Evolutionary conservation across 2,329 filamentous ascomycete genomes (phyloP).

Genomic region (Rhytidhysteron rufulum): DNA sequence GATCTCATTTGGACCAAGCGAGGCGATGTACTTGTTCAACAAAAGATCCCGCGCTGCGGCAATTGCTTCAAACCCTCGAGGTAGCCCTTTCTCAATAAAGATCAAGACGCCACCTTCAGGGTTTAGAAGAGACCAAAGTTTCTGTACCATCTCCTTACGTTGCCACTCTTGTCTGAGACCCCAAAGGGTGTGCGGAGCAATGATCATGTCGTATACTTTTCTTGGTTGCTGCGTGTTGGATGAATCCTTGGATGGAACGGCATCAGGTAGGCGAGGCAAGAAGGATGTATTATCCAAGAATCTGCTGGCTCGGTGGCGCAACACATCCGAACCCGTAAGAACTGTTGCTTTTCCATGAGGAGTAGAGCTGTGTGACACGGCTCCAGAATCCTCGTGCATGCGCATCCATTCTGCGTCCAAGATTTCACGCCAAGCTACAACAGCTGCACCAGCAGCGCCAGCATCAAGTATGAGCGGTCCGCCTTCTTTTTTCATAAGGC

Average conservation of each 20-base stretch:
- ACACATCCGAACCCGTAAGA: constrained; percentile 68
- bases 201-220: constrained; percentile 85
- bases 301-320: constrained; percentile 70
- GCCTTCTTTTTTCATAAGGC: constrained; percentile 52
- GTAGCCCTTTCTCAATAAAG: constrained; percentile 84
- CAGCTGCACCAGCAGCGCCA: constrained; percentile 68
- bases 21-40: constrained; percentile 69
- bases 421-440: constrained; percentile 74
- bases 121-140: constrained; percentile 82
- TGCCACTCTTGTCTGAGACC: constrained; percentile 70
- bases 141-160: constrained; percentile 76
- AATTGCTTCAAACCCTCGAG: constrained; percentile 87
- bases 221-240: constrained; percentile 41
- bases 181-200: constrained; percentile 81
- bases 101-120: constrained; percentile 83
- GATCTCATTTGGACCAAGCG: constrained; percentile 50
- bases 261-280: constrained; percentile 85
- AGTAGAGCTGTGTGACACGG: constrained; percentile 24
- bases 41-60: constrained; percentile 78
- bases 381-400: constrained; percentile 45
- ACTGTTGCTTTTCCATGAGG: constrained; percentile 75
- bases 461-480: constrained; percentile 68
- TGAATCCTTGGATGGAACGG: constrained; percentile 60
- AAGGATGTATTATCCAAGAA: constrained; percentile 89
- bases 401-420: constrained; percentile 76